Base-by-base conservation (phyloP, 2,329 filamentous ascomycete genomes). In the Trichocomaceae sp. region DNA sequence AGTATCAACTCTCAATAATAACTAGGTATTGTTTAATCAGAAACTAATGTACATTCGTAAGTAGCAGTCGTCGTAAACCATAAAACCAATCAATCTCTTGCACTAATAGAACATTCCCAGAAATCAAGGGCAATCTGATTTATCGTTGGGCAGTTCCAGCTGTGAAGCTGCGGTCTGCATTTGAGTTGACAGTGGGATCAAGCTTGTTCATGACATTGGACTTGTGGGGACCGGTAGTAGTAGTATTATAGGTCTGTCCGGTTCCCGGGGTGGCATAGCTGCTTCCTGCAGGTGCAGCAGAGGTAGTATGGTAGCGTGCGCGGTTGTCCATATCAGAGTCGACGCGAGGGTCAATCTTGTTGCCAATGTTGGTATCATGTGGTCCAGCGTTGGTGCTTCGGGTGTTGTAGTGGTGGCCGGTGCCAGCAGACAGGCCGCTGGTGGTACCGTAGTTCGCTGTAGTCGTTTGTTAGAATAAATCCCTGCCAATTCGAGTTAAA, bases 141-240 rank as follows among this genome's bases (percentile, higher is more conserved):
- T 55, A 47, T n/a, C 47, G 47, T 23, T 50, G 52, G 13, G 47
- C 29, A 31, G 13, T 50, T 23, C 47, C 47, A 39, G 42, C 33
- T 2, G 46, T 50, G 20, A 54, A 33, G 13, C 47, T 57, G 19
- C 49, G 58, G 17, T 60, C 75, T 8, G 75, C 68, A 62, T 82
- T 77, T 49, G 74, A 77, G 63, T 82, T 77, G 47, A 81, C 68
- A n/a, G 78, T 72, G 17, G 79, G 79, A 59, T 82, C 79, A 10
- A 67, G 66, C 31, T 77, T 75, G 66, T 82, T 82, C 20, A 70
- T 67, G 6, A 70, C 8, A 45, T 74, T 72, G 17, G 69, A 73
- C 52, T 58, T 60, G 64, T 81, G 76, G 17, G 74, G 73, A 5
- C 78, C 77, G 41, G 59, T 61, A 42, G 59, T 61, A 46, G 59